Conservation (phyloP, 2,329 filamentous ascomycete species). For the Shiraia bambusicola region DNA sequence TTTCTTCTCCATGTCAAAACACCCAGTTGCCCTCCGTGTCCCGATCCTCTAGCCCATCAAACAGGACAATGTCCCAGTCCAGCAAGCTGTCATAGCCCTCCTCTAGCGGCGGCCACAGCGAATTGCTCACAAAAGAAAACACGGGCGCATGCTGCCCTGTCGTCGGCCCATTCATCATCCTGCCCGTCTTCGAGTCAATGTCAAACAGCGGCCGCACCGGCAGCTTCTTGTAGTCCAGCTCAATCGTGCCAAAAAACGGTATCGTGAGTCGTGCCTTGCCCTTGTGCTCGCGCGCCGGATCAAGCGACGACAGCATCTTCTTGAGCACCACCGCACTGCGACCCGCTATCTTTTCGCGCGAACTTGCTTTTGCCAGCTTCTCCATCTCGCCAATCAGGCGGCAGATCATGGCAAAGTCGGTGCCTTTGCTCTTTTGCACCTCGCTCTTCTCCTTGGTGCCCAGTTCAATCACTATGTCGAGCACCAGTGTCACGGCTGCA, state of each 20-base stretch:
- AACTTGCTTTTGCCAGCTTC: slow-evolving; percentile 32
- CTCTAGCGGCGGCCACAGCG: slow-evolving; percentile 31
- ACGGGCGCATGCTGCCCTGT: slow-evolving; percentile 32
- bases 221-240: slow-evolving; percentile 31
- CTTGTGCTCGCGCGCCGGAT: slow-evolving; percentile 24
- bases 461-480: slow-evolving; percentile 42
- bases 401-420: slow-evolving; percentile 41
- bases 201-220: slow-evolving; percentile 34
- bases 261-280: slow-evolving; percentile 31
- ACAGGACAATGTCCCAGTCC: slow-evolving; percentile 41
- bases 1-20: slow-evolving; percentile 17
- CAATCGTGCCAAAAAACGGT: slow-evolving; percentile 40
- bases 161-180: slow-evolving; percentile 26
- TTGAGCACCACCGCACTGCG: slow-evolving; percentile 37
- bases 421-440: slow-evolving; percentile 37
- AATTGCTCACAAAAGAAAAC: slow-evolving; percentile 39
- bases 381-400: slow-evolving; percentile 41
- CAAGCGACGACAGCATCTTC: slow-evolving; percentile 36
- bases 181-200: slow-evolving; percentile 31
- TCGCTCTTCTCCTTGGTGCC: slow-evolving; percentile 35
- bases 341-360: slow-evolving; percentile 38
- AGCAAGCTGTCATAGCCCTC: slow-evolving; percentile 14
- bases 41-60: slow-evolving; percentile 38
- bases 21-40: slow-evolving; percentile 41
- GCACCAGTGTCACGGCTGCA: slow-evolving; percentile 36